Evolutionary conservation across 257 asterid species (phyloP).

Genomic region (Solanum ossicruentum): DNA sequence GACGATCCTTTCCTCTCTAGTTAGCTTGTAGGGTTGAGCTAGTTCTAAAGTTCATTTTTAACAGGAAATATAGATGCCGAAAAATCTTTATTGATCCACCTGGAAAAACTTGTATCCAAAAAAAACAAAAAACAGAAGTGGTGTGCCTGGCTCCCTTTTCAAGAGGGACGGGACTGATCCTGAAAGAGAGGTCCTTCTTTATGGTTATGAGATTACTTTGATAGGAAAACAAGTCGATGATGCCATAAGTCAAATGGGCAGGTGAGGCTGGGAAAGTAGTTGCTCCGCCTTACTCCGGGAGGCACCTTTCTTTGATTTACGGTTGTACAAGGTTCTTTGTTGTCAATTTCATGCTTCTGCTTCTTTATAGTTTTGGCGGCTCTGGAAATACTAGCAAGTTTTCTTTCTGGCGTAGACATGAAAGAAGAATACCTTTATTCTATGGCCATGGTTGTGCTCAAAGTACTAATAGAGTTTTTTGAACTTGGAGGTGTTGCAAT

Average conservation of each 20-base stretch:
- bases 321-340: not conserved
- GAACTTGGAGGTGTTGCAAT: too few relatives aligned
- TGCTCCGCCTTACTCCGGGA: not conserved
- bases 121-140: not conserved
- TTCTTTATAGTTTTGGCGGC: not conserved
- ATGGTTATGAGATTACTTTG: not conserved
- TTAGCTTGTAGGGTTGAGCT: not conserved
- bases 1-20: not conserved
- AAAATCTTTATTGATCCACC: not conserved
- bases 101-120: not conserved
- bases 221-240: too few relatives aligned
- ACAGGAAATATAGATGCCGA: not conserved
- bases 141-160: not conserved
- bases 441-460: not conserved
- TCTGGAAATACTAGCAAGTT: not conserved
- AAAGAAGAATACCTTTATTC: not conserved
- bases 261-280: not conserved
- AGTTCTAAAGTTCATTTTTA: not conserved
- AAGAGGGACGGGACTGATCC: not conserved
- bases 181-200: not conserved
- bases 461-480: too few relatives aligned
- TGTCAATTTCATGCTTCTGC: not conserved
- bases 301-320: not conserved
- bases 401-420: not conserved
- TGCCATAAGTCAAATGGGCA: too few relatives aligned